Evolutionary conservation across 768 basidiomycete genomes (phyloP), one percentile per base, ranked within the genome.

Genomic region (Ramaria rubella): DNA sequence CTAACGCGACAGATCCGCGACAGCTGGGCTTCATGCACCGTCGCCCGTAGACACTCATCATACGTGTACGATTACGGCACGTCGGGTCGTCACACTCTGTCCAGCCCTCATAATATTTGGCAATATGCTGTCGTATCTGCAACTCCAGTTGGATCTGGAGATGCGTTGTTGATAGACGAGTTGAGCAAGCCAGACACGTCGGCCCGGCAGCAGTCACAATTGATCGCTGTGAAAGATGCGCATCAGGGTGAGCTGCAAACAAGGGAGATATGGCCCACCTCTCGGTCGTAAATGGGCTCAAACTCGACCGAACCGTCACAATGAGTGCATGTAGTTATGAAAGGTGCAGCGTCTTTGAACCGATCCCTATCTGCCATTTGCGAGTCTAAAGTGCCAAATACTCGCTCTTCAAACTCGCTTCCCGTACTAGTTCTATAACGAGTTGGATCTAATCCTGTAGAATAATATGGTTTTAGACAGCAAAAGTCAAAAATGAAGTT

Each of bases 41-140:
- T 30, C 84, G 79, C 5, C 92, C 94, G 68, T 93, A 94, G 0
- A 97, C 91, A 33, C 88, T 77, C 90, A 97, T 95, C 79, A 86
- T 89, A 19, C 96, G 77, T n/a, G 95, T 94, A 34, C 89, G 80
- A 58, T 83, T 77, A 8, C 81, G 81, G 65, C 96, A 99, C 0
- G 85, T 86, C 21, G 81, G 74, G 59, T 97, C 96, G 62, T 93
- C 80, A 70, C 96, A 99, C 5, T 87, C 72, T 1, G 81, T 86
- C 89, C 90, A 94, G 1, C 85, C 84, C 64, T 96, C 83, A 65
- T 99, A 98, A 69, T 94, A 97, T 62, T 76, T 80, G 7, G 75
- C 72, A 49, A 99, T 86, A 60, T 81, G 81, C 2, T 78, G 70
- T 0, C 94, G 83, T 50, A 97, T 87, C 63, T 94, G 91, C 1